Evolutionary conservation across 495 filamentous ascomycete genomes (phyloP).

Genomic region (Chaetomidium leptoderma): DNA sequence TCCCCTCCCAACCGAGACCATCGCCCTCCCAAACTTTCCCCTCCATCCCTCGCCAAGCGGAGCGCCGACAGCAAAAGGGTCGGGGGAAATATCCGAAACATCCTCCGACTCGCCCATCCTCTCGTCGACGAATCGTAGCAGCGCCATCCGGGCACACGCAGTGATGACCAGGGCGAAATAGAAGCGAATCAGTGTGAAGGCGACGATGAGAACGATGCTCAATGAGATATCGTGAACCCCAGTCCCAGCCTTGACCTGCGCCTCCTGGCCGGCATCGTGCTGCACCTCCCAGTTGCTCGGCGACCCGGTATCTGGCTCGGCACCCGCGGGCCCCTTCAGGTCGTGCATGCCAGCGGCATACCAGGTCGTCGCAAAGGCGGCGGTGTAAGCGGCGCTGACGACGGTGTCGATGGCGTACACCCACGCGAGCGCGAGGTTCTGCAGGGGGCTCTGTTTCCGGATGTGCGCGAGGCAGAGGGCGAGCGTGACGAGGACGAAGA

Average conservation of each 20-base stretch:
- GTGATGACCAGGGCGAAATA: slow-evolving; percentile 80
- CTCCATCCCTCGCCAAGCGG: slow-evolving; percentile 71
- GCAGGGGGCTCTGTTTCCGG: slow-evolving; percentile 61
- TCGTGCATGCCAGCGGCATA: slow-evolving; percentile 61
- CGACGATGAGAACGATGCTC: slow-evolving; percentile 66
- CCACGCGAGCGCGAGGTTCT: slow-evolving; percentile 67
- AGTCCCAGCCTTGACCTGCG: slow-evolving; percentile 32
- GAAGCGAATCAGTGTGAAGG: slow-evolving; percentile 64
- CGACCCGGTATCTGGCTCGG: slow-evolving; percentile 17
- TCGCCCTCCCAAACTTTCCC: slow-evolving; percentile 65
- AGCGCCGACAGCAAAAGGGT: slow-evolving; percentile 64
- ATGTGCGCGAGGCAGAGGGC: slow-evolving; percentile 65
- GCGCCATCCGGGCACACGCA: slow-evolving; percentile 67
- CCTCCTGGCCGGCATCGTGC: not conserved
- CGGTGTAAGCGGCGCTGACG: slow-evolving; percentile 72
- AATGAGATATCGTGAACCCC: slow-evolving; percentile 66
- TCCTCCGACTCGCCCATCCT: slow-evolving; percentile 35
- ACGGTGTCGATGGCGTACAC: slow-evolving; percentile 75
- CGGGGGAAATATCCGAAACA: slow-evolving; percentile 49
- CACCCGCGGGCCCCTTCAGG: slow-evolving; percentile 9
- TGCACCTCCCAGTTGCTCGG: slow-evolving; percentile 25
- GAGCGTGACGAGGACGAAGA: slow-evolving; percentile 58
- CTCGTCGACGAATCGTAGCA: slow-evolving; percentile 57
- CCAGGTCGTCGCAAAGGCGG: slow-evolving; percentile 76
- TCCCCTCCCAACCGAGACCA: slow-evolving; percentile 63